These are phyloP conservation scores for Pseudopyrenochaeta lycopersici DNA, from an alignment of 2,329 filamentous ascomycete genomes.

Conservation along the genomic window DNA sequence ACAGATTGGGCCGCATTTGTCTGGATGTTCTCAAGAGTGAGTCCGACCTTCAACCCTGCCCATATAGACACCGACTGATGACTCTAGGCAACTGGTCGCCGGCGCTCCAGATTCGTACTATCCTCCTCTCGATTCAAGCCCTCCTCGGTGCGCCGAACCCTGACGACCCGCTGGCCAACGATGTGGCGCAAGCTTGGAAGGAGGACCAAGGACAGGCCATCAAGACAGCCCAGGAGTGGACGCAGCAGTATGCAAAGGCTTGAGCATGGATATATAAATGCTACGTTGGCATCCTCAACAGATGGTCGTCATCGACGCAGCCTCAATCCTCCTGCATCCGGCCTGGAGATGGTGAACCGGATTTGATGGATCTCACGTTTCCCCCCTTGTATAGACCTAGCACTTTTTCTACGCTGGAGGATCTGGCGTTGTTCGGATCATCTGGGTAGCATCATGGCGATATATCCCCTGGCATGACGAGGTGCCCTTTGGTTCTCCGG, in stretches of 20 bases:
- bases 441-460: slow-evolving; percentile 25
- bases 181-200: slow-evolving; percentile 98
- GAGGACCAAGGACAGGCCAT: slow-evolving; percentile 94
- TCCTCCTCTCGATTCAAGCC: slow-evolving; percentile 97
- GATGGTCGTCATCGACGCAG: background rate
- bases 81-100: slow-evolving; percentile 94
- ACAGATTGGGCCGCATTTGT: slow-evolving; percentile 96
- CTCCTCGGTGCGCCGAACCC: slow-evolving; percentile 95
- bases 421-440: slow-evolving; percentile 29
- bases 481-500: slow-evolving; percentile 6
- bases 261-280: slow-evolving; percentile 13
- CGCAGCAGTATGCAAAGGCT: slow-evolving; percentile 74
- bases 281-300: background rate
- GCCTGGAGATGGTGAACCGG: background rate
- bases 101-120: slow-evolving; percentile 95
- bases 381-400: slow-evolving; percentile 18
- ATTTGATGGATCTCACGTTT: slow-evolving; percentile 3
- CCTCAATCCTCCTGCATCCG: background rate
- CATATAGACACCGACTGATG: slow-evolving; percentile 5
- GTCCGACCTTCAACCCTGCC: slow-evolving; percentile 1
- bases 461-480: slow-evolving; percentile 22
- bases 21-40: slow-evolving; percentile 95
- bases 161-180: slow-evolving; percentile 96
- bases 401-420: slow-evolving; percentile 18
- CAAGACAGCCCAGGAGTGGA: slow-evolving; percentile 92